These are phyloP conservation scores for Alternaria postmessia DNA, from an alignment of 2,329 filamentous ascomycete species.

Conservation along the genomic window DNA sequence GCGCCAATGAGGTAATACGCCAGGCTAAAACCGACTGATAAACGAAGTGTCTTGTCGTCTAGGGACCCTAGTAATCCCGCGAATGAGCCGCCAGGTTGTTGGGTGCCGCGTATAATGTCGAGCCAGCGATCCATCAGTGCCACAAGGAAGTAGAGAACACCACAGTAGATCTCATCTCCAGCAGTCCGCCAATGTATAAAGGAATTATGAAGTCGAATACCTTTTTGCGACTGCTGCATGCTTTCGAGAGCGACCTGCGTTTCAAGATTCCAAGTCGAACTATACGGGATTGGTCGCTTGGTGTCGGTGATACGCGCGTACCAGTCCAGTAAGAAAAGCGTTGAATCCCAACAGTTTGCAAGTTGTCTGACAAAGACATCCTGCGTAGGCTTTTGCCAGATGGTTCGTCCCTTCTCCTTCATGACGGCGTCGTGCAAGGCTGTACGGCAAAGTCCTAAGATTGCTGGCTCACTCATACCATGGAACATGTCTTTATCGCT, in stretches of 20 bases:
- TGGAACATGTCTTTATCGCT: conserved; percentile 51
- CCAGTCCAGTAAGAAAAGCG: conserved; percentile 64
- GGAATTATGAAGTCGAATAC: conserved; percentile 63
- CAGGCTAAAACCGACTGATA: conserved; percentile 63
- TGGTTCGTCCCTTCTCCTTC: conserved; percentile 54
- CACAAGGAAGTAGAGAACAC: conserved; percentile 63
- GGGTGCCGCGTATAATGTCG: conserved; percentile 56
- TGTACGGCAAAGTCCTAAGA: conserved; percentile 58
- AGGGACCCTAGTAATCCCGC: conserved; percentile 42
- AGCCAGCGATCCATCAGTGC: conserved; percentile 66
- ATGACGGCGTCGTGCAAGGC: conserved; percentile 57
- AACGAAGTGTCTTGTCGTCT: conserved; percentile 50
- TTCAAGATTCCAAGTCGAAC: conserved; percentile 66
- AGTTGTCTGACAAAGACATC: conserved; percentile 61
- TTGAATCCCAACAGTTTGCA: conserved; percentile 61
- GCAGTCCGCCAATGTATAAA: conserved; percentile 68
- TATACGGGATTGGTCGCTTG: conserved; percentile 62
- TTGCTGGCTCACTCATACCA: conserved; percentile 58
- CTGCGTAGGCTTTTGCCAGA: conserved; percentile 54
- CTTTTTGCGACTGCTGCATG: conserved; percentile 62
- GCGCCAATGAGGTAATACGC: conserved; percentile 66
- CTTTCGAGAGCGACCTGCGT: conserved; percentile 63
- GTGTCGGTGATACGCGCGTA: conserved; percentile 60
- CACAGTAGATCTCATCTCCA: conserved; percentile 63
- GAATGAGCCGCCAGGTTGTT: conserved; percentile 45